These are phyloP conservation scores for Camellia japonica DNA, from an alignment of 148 eudicot species.

Conservation along the genomic window DNA sequence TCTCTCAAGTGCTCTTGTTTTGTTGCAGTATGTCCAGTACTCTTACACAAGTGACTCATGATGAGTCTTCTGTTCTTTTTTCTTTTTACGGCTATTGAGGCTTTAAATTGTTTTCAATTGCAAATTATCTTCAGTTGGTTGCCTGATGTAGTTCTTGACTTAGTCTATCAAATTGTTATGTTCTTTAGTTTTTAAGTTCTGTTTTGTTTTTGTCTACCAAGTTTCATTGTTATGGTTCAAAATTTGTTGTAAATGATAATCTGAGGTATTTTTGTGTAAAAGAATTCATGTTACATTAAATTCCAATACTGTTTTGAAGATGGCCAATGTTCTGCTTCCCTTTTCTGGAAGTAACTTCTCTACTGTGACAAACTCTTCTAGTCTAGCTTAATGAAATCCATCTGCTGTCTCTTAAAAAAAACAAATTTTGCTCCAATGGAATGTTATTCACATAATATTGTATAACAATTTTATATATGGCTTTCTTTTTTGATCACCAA, in stretches of 20 bases:
- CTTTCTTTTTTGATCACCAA: no score
- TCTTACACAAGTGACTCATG: not conserved
- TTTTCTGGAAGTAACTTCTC: not conserved
- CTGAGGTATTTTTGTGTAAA: not conserved
- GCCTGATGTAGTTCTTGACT: not conserved
- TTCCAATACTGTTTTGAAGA: not conserved
- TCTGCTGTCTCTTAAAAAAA: not conserved
- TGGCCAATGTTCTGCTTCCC: not conserved
- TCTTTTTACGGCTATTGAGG: not conserved
- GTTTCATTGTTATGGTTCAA: not conserved
- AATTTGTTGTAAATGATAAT: not conserved
- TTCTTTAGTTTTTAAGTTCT: not conserved
- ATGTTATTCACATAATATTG: no score
- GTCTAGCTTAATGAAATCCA: not conserved
- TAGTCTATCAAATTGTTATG: not conserved
- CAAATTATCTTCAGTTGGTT: not conserved
- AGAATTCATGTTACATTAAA: not conserved
- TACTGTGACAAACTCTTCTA: no score
- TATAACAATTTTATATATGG: no score
- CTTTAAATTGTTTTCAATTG: conserved; percentile 1
- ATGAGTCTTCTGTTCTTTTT: not conserved
- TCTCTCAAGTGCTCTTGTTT: conserved; percentile 68
- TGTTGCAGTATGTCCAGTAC: conserved; percentile 56
- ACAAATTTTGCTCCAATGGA: no score
- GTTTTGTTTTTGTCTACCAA: not conserved